Percentiles rank a stretch among this genome's conserved stretches.
phyloP scores from a whole-genome alignment of 1,139 yeast species.

The Eremothecium cymbalariae region DNA sequence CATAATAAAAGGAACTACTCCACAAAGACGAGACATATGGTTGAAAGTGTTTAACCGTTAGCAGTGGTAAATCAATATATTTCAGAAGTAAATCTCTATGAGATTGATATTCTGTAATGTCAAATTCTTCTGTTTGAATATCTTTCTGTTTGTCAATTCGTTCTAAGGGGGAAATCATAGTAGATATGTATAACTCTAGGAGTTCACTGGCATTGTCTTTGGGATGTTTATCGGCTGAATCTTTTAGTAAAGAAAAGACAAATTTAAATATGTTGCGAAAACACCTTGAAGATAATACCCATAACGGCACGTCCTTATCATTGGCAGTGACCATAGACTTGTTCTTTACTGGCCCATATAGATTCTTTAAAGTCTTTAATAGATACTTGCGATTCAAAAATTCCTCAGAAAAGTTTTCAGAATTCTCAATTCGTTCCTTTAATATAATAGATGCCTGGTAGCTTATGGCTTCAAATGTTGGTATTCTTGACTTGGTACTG shows the following conservation, averaged over 20 bases:
- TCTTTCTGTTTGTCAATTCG: conserved; percentile 22
- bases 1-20: conserved; percentile 45
- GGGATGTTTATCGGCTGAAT: conserved; percentile 18
- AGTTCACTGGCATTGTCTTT: conserved; percentile 19
- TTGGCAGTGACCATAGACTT: conserved; percentile 35
- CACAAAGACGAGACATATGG: conserved; percentile 41
- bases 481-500: conserved; percentile 38
- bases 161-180: conserved; percentile 17
- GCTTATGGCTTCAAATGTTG: conserved; percentile 62
- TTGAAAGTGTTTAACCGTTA: conserved; percentile 33
- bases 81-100: conserved; percentile 41
- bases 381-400: conserved; percentile 44
- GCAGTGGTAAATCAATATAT: conserved; percentile 26
- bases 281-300: conserved; percentile 29
- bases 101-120: conserved; percentile 39
- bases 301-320: conserved; percentile 25
- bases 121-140: conserved; percentile 40
- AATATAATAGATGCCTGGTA: conserved; percentile 42
- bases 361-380: conserved; percentile 33
- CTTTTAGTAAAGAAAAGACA: conserved; percentile 19
- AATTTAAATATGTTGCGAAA: conserved; percentile 27
- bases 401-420: conserved; percentile 30
- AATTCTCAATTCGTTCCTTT: conserved; percentile 31
- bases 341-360: conserved; percentile 37
- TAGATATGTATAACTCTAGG: conserved; percentile 24